Base-by-base conservation (phyloP, 2,329 filamentous ascomycete genomes). In the Botrytis porri region DNA sequence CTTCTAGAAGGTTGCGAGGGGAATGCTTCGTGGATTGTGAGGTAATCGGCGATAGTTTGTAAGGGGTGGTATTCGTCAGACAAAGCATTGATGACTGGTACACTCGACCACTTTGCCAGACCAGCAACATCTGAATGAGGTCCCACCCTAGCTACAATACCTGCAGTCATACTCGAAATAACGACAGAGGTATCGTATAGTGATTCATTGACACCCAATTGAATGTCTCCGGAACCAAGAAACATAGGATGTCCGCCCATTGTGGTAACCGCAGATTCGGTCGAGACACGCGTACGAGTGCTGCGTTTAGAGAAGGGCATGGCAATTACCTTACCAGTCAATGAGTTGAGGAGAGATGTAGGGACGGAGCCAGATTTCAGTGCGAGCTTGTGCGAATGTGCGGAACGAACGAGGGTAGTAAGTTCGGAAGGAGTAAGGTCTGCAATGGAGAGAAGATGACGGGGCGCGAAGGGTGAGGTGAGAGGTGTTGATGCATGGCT, bases 251-350 rank as follows among this genome's bases (percentile, higher is more conserved):
- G 92, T 0, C 95, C 96, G 54, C 95, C 94, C 86, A 99, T 88
- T 74, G 93, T 86, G n/a, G 92, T 89, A 54, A 98, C 90, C 20
- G 96, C 96, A 12, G 92, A 92, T 85, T 99, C 96, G 2, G 95
- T 98, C 2, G 94, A 97, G 45, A 99, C 91, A 75, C 96, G 90
- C 20, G 96, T 99, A 74, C 96, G 89, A 20, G 96, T 99, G 79
- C 93, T 97, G 77, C 95, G 90, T 85, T 99, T 99, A 87, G 88
- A 97, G 86, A 99, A 99, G 87, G 97, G 93, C 90, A 99, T 92
- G 77, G 96, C 95, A 45, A 99, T 89, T 0, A 94, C 95, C 82
- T 93, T 90, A 70, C 93, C 93, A 0, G 88, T 83, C 75, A 99
- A 84, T 18, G 88, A 85, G 59, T 87, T 86, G 71, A 87, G 84